Percentiles rank a stretch among this genome's conserved stretches.
Evolutionary conservation across 2,329 filamentous ascomycete genomes (phyloP).

Genomic region (Torrubiellomyces zombiae): DNA sequence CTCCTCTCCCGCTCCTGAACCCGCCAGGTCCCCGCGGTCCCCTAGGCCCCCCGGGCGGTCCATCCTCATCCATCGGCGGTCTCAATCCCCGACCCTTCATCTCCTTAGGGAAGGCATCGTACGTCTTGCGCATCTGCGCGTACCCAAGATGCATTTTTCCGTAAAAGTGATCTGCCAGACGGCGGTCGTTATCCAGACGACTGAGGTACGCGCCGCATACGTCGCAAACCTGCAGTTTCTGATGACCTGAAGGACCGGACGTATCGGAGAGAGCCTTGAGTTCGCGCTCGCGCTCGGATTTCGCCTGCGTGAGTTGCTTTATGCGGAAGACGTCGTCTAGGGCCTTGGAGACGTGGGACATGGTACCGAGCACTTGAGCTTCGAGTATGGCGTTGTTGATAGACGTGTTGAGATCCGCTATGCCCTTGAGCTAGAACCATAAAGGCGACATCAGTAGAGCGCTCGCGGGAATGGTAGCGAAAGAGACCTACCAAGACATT

Average conservation of each 20-base stretch:
- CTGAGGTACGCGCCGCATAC: slow-evolving; percentile 93
- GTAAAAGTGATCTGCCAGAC: slow-evolving; percentile 93
- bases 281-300: slow-evolving; percentile 72
- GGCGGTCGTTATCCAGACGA: slow-evolving; percentile 81
- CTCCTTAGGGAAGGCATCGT: slow-evolving; percentile 72
- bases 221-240: slow-evolving; percentile 97
- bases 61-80: slow-evolving; percentile 32
- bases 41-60: slow-evolving; percentile 27
- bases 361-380: slow-evolving; percentile 69
- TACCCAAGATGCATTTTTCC: slow-evolving; percentile 99
- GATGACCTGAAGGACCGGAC: slow-evolving; percentile 80
- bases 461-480: not conserved
- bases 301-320: slow-evolving; percentile 61
- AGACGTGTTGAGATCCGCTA: slow-evolving; percentile 61
- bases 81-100: slow-evolving; percentile 51
- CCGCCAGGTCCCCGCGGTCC: slow-evolving; percentile 37
- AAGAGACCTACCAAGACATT: slow-evolving; percentile 50
- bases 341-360: slow-evolving; percentile 63
- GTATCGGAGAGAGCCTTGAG: slow-evolving; percentile 85
- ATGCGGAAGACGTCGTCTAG: slow-evolving; percentile 81
- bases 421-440: slow-evolving; percentile 49
- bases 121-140: slow-evolving; percentile 93
- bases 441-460: not conserved
- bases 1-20: slow-evolving; percentile 34
- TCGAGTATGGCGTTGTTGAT: slow-evolving; percentile 75